Conservation (phyloP, 2,329 filamentous ascomycete species). For the Sordariomycetes sp. region DNA sequence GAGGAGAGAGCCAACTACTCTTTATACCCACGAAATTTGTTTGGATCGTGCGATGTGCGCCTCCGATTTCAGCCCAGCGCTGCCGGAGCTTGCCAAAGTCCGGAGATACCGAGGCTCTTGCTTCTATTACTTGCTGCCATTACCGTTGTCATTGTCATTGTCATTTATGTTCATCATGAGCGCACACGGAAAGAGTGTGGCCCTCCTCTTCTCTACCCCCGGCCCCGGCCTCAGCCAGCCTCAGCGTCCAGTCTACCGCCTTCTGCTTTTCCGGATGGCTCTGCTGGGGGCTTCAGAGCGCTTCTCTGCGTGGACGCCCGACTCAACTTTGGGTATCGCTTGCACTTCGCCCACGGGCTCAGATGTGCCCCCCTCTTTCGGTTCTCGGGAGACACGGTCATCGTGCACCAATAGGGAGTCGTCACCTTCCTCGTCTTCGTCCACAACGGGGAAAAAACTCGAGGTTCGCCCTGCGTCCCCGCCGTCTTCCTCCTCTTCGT, state of each 20-base stretch:
- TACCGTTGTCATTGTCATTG: no score
- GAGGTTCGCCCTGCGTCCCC: conserved; percentile 20
- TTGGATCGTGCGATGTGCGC: no score
- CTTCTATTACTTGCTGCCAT: no score
- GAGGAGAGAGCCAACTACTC: no score
- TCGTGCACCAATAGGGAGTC: conserved; percentile 13
- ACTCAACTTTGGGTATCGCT: not conserved
- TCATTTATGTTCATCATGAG: not conserved
- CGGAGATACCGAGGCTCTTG: no score
- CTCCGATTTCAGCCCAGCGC: no score
- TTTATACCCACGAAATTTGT: no score
- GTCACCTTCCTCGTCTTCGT: conserved; percentile 28
- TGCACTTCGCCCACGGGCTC: not conserved
- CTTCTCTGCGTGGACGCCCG: not conserved
- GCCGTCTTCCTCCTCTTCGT: conserved; percentile 32
- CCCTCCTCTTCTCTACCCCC: not conserved
- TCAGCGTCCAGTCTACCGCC: not conserved
- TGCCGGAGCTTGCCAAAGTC: no score
- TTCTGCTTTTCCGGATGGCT: not conserved
- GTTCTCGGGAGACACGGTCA: conserved; percentile 1
- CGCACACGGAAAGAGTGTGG: not conserved
- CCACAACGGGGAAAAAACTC: conserved; percentile 35
- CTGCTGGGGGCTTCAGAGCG: not conserved
- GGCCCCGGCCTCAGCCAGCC: not conserved
- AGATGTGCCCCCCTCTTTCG: not conserved